Evolutionary conservation across 495 filamentous ascomycete species (phyloP), one percentile per base, ranked within the genome.

Genomic region (Chaetomium cochliodes): DNA sequence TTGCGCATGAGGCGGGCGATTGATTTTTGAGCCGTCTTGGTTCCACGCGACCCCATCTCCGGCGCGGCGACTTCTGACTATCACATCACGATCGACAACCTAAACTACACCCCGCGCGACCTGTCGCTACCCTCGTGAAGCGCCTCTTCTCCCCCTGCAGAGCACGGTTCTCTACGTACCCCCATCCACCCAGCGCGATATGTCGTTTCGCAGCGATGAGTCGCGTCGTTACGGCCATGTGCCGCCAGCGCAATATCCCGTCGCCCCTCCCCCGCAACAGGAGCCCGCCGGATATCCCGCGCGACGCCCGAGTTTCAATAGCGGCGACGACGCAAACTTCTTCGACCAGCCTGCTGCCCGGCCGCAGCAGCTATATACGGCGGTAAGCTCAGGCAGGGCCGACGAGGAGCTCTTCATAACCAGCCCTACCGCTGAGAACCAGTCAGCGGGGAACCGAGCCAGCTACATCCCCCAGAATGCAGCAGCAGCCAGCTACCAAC

Each of bases 291-390:
- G 70, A 23, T 77, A 79, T 66, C 72, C 80, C 51, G 78, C 84
- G 39, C 82, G 88, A 63, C 86, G 87, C 59, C 82, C 86, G 58
- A 93, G 92, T 74, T 93, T 89, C 77, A 88, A 92, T 72, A 86
- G 81, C 69, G 92, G 90, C 65, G 90, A 96, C 73, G 90, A 96
- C 73, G 81, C 82, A 42, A 72, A 69, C 25, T 79, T 75, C 54
- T 80, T 85, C 65, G 79, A 84, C 69, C 80, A 81, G 56, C 61
- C 58, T 53, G 47, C 60, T 37, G 50, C 65, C 20, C 64, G 67
- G 16, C 61, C 60, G 26, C 68, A 71, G 23, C 59, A 54, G 7
- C 51, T 55, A 33, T 72, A 70, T 44, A 61, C 59, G 9, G 33
- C 33, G 33, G 69, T 57, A 20, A 63, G n/a, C 23, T 55, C 60